Conservation (phyloP, 1,284 basidiomycete species). For the Albatrellus sp. region DNA sequence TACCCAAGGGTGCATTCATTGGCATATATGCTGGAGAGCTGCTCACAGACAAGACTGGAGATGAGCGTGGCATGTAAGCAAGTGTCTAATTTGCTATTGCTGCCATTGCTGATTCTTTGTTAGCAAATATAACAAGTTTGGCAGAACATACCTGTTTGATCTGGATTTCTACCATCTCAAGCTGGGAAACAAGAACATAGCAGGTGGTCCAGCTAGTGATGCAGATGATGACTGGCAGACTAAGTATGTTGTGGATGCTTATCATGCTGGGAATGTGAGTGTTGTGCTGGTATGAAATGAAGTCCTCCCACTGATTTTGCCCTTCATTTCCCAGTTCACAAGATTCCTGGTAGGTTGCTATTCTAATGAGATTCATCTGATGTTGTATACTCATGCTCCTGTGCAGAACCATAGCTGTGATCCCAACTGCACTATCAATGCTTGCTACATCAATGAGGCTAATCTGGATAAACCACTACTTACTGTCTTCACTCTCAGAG, state of each 20-base stretch:
- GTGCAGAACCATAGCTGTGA: slow-evolving; percentile 80
- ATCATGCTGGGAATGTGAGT: slow-evolving; percentile 77
- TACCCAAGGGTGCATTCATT: slow-evolving; percentile 61
- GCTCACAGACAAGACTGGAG: slow-evolving; percentile 52
- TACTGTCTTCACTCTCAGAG: slow-evolving; percentile 56
- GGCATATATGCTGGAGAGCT: slow-evolving; percentile 83
- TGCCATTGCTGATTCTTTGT: slow-evolving; percentile 5
- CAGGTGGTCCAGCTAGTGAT: neutral
- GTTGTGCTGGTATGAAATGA: neutral
- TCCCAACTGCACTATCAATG: slow-evolving; percentile 66
- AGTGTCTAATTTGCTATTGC: neutral
- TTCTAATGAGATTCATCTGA: neutral
- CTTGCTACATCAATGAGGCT: slow-evolving; percentile 45
- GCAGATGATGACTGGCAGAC: slow-evolving; percentile 20
- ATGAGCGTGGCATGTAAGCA: slow-evolving; percentile 55
- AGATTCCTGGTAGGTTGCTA: slow-evolving; percentile 45
- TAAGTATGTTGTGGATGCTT: slow-evolving; percentile 66
- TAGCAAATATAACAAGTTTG: slow-evolving; percentile 66
- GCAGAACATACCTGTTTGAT: slow-evolving; percentile 78
- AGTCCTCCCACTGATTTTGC: too few relatives aligned
- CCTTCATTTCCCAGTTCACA: slow-evolving; percentile 37
- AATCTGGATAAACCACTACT: slow-evolving; percentile 35
- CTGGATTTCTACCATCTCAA: slow-evolving; percentile 65
- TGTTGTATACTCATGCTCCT: neutral
- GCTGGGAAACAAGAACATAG: neutral